These are phyloP conservation scores for Apiotrichum brassicae DNA, from an alignment of 1,284 basidiomycete genomes.

Conservation along the genomic window DNA sequence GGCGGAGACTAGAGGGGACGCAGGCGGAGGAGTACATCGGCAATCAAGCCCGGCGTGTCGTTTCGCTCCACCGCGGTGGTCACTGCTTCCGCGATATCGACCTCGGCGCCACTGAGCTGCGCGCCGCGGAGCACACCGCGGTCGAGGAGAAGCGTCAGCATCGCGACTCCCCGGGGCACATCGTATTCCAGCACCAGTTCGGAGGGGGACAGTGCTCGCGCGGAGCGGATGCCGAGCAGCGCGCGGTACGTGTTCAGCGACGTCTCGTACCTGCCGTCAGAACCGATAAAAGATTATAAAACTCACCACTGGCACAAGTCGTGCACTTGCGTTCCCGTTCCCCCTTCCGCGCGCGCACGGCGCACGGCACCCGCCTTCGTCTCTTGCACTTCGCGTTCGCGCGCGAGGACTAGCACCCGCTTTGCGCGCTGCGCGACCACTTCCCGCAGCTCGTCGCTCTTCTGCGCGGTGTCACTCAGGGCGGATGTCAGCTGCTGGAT, in stretches of 20 bases:
- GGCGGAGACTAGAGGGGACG: constrained; percentile 27
- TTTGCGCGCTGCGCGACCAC: constrained; percentile 55
- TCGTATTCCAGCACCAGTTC: constrained; percentile 65
- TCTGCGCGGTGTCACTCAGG: constrained; percentile 48
- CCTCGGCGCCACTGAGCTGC: constrained; percentile 30
- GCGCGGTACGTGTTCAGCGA: constrained; percentile 60
- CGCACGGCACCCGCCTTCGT: constrained; percentile 54
- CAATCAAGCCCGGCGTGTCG: constrained; percentile 64
- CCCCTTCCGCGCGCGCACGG: constrained; percentile 50
- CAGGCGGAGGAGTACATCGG: constrained; percentile 56
- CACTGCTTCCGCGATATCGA: constrained; percentile 58
- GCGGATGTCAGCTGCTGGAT: constrained; percentile 67
- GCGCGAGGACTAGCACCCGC: constrained; percentile 57
- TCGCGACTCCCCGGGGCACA: constrained; percentile 17
- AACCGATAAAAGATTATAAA: constrained; percentile 39
- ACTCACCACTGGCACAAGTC: constrained; percentile 43
- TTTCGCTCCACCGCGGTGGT: constrained; percentile 60
- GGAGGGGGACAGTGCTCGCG: constrained; percentile 60
- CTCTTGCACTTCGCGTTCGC: constrained; percentile 63
- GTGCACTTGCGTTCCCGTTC: constrained; percentile 47
- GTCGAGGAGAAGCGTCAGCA: constrained; percentile 34
- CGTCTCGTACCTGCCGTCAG: constrained; percentile 63
- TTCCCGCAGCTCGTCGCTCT: constrained; percentile 54
- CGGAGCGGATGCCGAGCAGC: constrained; percentile 57
- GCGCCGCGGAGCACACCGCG: constrained; percentile 29